Evolutionary conservation across 2,329 filamentous ascomycete species (phyloP), one percentile per base, ranked within the genome.

Genomic region (Elsinoe batatas): DNA sequence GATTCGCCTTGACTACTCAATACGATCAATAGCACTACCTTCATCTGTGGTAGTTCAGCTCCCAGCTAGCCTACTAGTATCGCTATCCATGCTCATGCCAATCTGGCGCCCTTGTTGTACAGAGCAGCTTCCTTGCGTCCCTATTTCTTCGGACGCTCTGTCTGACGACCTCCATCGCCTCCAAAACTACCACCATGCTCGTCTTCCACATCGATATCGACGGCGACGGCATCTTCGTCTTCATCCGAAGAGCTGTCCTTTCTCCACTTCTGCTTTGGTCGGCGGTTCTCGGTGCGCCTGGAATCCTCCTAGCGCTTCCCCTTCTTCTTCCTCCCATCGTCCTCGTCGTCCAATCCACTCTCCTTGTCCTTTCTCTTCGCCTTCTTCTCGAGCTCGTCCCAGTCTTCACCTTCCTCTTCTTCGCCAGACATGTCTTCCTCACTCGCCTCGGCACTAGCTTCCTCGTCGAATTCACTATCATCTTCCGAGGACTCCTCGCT

Each of bases 301-400:
- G 40, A 18, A 38, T 15, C 5, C 47, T 13, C 18, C 40, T 44
- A 55, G 17, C 53, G 53, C 49, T 59, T 63, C 42, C 36, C 40
- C 56, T 64, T 64, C 36, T 61, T 58, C 71, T 91, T 91, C 65
- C 87, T 83, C 72, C 91, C 73, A 44, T 67, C 73, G 32, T 82
- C 80, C 53, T 80, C 77, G 50, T 80, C 79, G 18, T 78, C 74
- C 20, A 75, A 61, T 2, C 72, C 73, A 50, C 71, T 71, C 61
- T 84, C 80, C 59, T 76, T 73, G 63, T 84, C 81, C 68, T 83
- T 82, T 69, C 73, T 78, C 64, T 78, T 79, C 1, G 81, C 91
- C 76, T 95, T 95, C 71, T 85, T 84, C 75, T 96, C 91, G 58
- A 96, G 69, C 71, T 94, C 90, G 68, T 97, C 91, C 91, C 91